Base-by-base conservation (phyloP, 257 asterid species). In the Solanum pimpinellifolium region DNA sequence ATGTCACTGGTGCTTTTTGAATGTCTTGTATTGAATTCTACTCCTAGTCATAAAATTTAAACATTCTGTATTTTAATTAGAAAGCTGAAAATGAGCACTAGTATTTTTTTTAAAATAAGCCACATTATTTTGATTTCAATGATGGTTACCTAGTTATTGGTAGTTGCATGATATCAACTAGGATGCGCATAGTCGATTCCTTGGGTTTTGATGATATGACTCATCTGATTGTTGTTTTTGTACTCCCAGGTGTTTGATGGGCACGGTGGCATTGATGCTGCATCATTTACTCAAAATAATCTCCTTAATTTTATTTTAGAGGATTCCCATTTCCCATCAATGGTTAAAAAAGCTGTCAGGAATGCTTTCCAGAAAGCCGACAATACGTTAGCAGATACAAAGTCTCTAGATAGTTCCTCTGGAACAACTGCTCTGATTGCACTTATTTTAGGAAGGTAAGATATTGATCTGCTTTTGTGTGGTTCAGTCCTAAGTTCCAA, bases 211-310 rank as follows among this genome's bases (percentile, higher is more conserved):
- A 83, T 74, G 31, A 74, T 41, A 27, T 74, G 23, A 27, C 76
- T 75, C 39, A 1, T 20, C 31, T 74, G 11, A 74, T 74, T 37
- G 9, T 70, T 14, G 62, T 29, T 86, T 88, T 86, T 59, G 46
- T 68, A 37, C 62, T 86, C 90, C 85, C 92, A 96, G 98, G 99
- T 95, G 82, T 96, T 96, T 77, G 98, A 94, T 89, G 99, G 98
- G 74, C 98, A 96, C 83, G 95, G 96, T 18, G 99, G 98, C 37
- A 90, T 87, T 62, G 99, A 94, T 86, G 99, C 98, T 68, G 98
- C 98, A 31, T 88, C 94, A 83, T 95, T 96, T 91, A 91, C 96
- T 47, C 93, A 90, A 84, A 91, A 90, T 86, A 96, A 94, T 86
- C 91, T 96, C 72, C 97, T 95, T 77, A 88, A 90, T 25, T 93